Evolutionary conservation across 306 rosid genomes (phyloP).

Genomic region (Castanea crenata): DNA sequence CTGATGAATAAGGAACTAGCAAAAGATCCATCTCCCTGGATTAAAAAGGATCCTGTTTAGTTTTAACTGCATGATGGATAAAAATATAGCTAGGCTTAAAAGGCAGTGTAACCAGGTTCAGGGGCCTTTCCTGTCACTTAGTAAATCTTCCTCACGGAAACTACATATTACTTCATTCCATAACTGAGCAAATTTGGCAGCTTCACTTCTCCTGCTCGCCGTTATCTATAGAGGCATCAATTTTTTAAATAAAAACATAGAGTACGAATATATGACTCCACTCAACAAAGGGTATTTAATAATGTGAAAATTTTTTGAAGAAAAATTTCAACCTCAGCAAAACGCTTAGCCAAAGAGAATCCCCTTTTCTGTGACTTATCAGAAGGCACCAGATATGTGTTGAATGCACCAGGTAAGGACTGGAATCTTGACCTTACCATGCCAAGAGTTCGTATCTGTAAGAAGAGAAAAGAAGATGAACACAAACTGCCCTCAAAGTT

Average conservation of each 20-base stretch:
- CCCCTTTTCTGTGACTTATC: slow-evolving; percentile 68
- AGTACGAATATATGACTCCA: slow-evolving; percentile 13
- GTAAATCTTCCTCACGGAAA: slow-evolving; percentile 95
- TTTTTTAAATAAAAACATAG: slow-evolving; percentile 22
- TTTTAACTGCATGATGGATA: slow-evolving; percentile 15
- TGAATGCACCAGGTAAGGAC: slow-evolving; percentile 96
- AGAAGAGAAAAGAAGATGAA: slow-evolving; percentile 21
- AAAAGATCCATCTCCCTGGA: slow-evolving; percentile 96
- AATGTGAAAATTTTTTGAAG: not conserved
- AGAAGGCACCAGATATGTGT: slow-evolving; percentile 87
- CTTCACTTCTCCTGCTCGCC: slow-evolving; percentile 89
- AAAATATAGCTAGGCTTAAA: slow-evolving; percentile 20
- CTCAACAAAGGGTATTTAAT: not conserved
- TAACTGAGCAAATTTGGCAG: slow-evolving; percentile 94
- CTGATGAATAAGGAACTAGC: slow-evolving; percentile 92
- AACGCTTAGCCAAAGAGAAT: slow-evolving; percentile 78
- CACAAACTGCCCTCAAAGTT: slow-evolving; percentile 4
- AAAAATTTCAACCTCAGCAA: slow-evolving; percentile 65
- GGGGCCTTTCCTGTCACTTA: slow-evolving; percentile 78
- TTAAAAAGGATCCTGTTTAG: slow-evolving; percentile 36
- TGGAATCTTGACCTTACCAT: slow-evolving; percentile 96
- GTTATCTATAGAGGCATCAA: slow-evolving; percentile 52
- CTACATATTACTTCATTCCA: slow-evolving; percentile 98
- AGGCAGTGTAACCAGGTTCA: slow-evolving; percentile 23
- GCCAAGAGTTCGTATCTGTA: slow-evolving; percentile 87